Conservation (phyloP, 1,139 yeast genomes). For the Entelexis sorbosivorans region DNA sequence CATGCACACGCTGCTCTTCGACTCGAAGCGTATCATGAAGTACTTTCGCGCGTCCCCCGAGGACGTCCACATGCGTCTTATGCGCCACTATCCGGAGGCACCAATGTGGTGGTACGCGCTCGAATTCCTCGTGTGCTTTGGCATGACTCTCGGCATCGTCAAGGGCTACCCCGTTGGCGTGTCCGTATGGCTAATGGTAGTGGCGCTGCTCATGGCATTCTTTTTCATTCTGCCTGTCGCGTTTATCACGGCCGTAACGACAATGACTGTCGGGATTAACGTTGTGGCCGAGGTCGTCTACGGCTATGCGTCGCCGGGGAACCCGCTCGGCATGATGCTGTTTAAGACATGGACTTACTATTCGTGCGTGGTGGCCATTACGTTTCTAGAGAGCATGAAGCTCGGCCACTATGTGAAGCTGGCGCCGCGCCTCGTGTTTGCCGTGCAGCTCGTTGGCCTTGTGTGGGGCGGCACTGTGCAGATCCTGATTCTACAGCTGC, state of each 20-base stretch:
- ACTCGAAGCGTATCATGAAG: constrained; percentile 42
- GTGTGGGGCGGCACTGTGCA: constrained; percentile 32
- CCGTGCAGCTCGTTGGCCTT: constrained; percentile 39
- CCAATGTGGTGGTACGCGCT: constrained; percentile 59
- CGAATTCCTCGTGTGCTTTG: constrained; percentile 40
- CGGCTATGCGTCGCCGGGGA: constrained; percentile 55
- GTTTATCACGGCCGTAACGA: constrained; percentile 44
- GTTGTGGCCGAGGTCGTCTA: constrained; percentile 52
- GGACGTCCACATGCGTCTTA: constrained; percentile 54
- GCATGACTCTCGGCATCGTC: constrained; percentile 35
- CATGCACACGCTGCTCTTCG: constrained; percentile 45
- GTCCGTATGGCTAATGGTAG: constrained; percentile 22
- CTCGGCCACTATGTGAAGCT: constrained; percentile 53
- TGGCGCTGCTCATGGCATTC: constrained; percentile 41
- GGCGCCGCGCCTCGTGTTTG: constrained; percentile 50
- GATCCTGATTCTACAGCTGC: constrained; percentile 40
- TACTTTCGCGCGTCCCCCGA: constrained; percentile 40
- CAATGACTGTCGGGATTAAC: constrained; percentile 42
- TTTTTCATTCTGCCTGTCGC: constrained; percentile 49
- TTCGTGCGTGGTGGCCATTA: constrained; percentile 47
- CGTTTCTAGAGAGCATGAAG: constrained; percentile 48
- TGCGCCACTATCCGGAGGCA: constrained; percentile 47
- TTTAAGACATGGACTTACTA: constrained; percentile 52
- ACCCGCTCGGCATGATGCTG: constrained; percentile 50
- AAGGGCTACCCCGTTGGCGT: constrained; percentile 28